phyloP scores from a whole-genome alignment of 73 alveolate species.

The Paramecium sexaurelia region DNA sequence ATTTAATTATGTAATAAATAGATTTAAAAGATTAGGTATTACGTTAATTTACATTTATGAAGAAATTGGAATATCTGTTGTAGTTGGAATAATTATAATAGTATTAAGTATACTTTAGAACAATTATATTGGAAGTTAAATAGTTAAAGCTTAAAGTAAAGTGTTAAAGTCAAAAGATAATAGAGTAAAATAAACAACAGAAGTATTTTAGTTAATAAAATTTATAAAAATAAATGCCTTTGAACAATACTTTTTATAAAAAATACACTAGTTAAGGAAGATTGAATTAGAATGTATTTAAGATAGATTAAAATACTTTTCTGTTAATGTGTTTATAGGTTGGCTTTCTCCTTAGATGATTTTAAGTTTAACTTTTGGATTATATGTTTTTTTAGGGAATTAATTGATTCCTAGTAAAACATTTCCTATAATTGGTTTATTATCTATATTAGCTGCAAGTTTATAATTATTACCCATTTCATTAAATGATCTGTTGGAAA shows the following conservation, averaged over 20 bases:
- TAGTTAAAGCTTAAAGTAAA: background rate
- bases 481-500: slow-evolving; percentile 41
- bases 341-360: slow-evolving; percentile 65
- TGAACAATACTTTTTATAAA: slow-evolving; percentile 54
- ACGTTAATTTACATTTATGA: slow-evolving; percentile 22
- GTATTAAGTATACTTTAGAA: slow-evolving; percentile 7
- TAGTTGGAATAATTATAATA: slow-evolving; percentile 44
- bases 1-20: background rate
- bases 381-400: slow-evolving; percentile 36
- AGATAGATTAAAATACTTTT: background rate
- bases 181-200: slow-evolving; percentile 16
- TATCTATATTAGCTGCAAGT: slow-evolving; percentile 41
- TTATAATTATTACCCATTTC: slow-evolving; percentile 52
- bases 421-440: slow-evolving; percentile 56
- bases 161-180: slow-evolving; percentile 43
- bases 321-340: slow-evolving; percentile 6
- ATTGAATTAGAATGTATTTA: background rate
- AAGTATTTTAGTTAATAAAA: slow-evolving; percentile 54
- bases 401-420: slow-evolving; percentile 40
- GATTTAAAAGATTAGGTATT: background rate
- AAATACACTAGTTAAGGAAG: background rate
- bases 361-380: slow-evolving; percentile 53
- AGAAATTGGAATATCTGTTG: slow-evolving; percentile 34
- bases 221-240: slow-evolving; percentile 61
- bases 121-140: slow-evolving; percentile 32